A percentile compares a stretch with the other conserved stretches of the same genome.
Evolutionary conservation across 331 rosid species (phyloP).

Genomic region (Acacia concinna): DNA sequence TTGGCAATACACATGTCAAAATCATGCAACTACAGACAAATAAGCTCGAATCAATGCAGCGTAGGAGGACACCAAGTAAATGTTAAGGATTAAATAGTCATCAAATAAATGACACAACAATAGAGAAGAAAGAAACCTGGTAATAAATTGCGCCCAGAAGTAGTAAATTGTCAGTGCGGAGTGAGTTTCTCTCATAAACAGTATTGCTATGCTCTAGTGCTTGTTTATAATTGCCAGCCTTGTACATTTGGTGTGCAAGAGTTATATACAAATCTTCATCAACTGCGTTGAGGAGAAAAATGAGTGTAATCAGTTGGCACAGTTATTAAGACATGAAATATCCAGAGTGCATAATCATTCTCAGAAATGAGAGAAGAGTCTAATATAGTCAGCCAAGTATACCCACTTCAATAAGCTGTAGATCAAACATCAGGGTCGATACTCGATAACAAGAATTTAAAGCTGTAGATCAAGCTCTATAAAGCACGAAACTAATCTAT

Average conservation of each 20-base stretch:
- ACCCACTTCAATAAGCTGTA: background rate
- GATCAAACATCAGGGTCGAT: background rate
- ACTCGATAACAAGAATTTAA: background rate
- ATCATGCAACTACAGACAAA: conserved; percentile 70
- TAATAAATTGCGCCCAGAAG: conserved; percentile 93
- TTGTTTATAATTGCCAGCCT: conserved; percentile 80
- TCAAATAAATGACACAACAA: conserved; percentile 10
- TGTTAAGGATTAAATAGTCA: background rate
- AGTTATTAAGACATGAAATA: background rate
- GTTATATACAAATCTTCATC: conserved; percentile 85
- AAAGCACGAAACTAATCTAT: background rate
- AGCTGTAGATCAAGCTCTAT: background rate
- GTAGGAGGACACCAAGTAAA: background rate
- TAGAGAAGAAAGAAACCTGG: conserved; percentile 57
- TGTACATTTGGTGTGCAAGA: conserved; percentile 91
- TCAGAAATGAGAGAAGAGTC: background rate
- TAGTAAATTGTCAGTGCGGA: conserved; percentile 89
- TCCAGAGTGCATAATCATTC: background rate
- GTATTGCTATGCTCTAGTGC: conserved; percentile 83
- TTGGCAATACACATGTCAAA: conserved; percentile 90
- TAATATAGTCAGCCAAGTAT: no score
- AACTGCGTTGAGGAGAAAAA: conserved; percentile 45
- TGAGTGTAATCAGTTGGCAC: background rate
- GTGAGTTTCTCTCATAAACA: conserved; percentile 81
- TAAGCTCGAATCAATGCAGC: background rate